Percentiles rank a stretch among this genome's conserved stretches.
phyloP scores from a whole-genome alignment of 2,329 filamentous ascomycete genomes.

The Calonectria multiphialidica region DNA sequence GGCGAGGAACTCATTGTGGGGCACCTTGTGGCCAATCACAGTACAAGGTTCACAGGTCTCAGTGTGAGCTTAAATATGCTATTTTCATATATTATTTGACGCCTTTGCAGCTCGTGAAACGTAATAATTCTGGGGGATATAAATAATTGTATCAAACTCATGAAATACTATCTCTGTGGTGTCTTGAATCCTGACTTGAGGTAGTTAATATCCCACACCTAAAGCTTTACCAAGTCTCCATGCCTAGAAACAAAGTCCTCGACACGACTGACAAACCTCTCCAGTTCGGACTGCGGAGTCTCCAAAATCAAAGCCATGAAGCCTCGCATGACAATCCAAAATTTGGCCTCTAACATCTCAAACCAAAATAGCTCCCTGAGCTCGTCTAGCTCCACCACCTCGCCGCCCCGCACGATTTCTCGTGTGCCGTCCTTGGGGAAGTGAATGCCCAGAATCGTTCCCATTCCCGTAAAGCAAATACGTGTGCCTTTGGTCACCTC shows the following conservation, averaged over 20 bases:
- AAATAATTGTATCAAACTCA: not conserved
- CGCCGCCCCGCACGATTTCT: constrained; percentile 43
- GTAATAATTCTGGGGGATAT: not conserved
- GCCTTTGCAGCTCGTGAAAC: not conserved
- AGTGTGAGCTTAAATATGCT: not conserved
- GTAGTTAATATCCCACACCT: not conserved
- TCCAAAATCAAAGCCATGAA: constrained; percentile 55
- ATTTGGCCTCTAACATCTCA: constrained; percentile 59
- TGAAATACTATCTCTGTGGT: not conserved
- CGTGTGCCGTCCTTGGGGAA: constrained; percentile 47
- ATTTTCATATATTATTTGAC: not conserved
- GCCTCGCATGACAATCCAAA: constrained; percentile 57
- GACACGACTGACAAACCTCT: constrained; percentile 54
- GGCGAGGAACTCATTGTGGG: not conserved
- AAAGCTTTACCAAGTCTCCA: constrained; percentile 30
- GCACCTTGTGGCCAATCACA: constrained; percentile 33
- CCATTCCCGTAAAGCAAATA: constrained; percentile 53
- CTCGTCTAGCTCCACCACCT: constrained; percentile 46
- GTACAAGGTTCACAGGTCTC: not conserved
- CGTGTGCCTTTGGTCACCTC: constrained; percentile 49
- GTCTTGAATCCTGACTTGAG: not conserved
- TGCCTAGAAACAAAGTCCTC: constrained; percentile 48
- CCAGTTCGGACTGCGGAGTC: constrained; percentile 53
- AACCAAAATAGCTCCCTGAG: constrained; percentile 59
- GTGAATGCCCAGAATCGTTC: constrained; percentile 52